Percentiles rank a stretch among this genome's conserved stretches.
Evolutionary conservation across 140 eudicot species (phyloP).

Genomic region (Cichorium intybus): DNA sequence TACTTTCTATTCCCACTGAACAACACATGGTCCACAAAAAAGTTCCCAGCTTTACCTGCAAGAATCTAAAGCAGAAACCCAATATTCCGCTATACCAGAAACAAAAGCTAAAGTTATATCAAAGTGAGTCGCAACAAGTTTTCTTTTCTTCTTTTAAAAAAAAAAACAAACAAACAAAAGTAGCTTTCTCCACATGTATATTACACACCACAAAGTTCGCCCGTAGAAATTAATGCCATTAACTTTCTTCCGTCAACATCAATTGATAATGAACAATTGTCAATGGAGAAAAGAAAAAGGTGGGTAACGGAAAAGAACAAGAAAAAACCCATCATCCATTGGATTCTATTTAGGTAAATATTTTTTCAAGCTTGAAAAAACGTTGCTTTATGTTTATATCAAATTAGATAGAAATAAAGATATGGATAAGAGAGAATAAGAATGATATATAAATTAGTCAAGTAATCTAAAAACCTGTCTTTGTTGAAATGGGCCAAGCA

Average conservation of each 20-base stretch:
- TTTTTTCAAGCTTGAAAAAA: not conserved
- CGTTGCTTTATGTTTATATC: too few species aligned
- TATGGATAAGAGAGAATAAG: too few species aligned
- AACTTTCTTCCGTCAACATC: not conserved
- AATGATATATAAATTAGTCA: too few species aligned
- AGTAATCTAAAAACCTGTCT: too few species aligned
- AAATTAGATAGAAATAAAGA: too few species aligned
- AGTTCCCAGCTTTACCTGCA: constrained; percentile 20
- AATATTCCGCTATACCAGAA: constrained; percentile 1
- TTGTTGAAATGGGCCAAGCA: too few species aligned
- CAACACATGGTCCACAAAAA: constrained; percentile 5
- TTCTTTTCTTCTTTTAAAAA: not conserved
- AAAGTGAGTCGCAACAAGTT: constrained; percentile 6
- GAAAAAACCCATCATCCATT: too few species aligned
- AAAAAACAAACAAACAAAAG: not conserved
- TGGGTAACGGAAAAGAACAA: too few species aligned
- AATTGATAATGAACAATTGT: constrained; percentile 3
- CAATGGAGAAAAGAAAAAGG: too few species aligned
- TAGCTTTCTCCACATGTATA: constrained; percentile 17
- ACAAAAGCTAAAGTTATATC: constrained; percentile 28
- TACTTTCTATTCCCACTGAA: constrained; percentile 18
- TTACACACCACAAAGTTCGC: constrained; percentile 2
- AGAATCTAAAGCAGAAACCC: constrained; percentile 21
- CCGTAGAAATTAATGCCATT: not conserved
- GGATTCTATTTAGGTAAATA: not conserved